Evolutionary conservation across 2,329 filamentous ascomycete genomes (phyloP).

Genomic region (Ramularia endophylla): DNA sequence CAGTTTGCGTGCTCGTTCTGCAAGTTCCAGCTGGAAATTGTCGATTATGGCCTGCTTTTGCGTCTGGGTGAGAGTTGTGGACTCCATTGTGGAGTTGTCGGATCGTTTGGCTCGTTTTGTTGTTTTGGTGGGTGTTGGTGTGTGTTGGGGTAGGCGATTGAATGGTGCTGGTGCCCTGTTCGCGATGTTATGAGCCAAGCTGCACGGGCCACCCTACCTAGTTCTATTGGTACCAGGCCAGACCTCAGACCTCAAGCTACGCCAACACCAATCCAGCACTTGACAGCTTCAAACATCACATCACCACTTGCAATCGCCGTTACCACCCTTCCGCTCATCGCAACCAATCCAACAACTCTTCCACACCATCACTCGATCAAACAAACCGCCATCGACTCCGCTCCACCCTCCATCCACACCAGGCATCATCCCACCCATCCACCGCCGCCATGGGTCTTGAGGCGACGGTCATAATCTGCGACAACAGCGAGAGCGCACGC

Average conservation of each 20-base stretch:
- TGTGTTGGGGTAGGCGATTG: too few species aligned
- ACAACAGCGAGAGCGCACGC: conserved; percentile 98
- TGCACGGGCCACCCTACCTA: too few species aligned
- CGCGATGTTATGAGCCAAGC: too few species aligned
- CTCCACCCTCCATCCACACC: background rate
- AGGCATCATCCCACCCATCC: background rate
- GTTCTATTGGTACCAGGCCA: too few species aligned
- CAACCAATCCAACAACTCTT: background rate
- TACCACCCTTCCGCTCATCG: conserved; percentile 1
- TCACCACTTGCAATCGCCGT: conserved; percentile 4
- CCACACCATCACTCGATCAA: background rate
- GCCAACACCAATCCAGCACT: too few species aligned
- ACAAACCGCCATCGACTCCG: background rate
- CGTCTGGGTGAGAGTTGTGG: conserved; percentile 32
- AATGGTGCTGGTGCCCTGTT: too few species aligned
- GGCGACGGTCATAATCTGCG: conserved; percentile 95
- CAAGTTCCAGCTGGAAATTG: conserved; percentile 90
- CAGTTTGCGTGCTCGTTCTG: conserved; percentile 78
- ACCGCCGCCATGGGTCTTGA: conserved; percentile 85
- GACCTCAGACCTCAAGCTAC: too few species aligned
- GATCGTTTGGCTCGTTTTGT: conserved; percentile 1
- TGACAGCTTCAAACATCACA: too few species aligned
- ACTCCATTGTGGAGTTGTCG: too few species aligned
- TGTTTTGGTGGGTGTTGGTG: conserved; percentile 12
- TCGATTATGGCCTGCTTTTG: conserved; percentile 87